Evolutionary conservation across 768 basidiomycete genomes (phyloP), one percentile per base, ranked within the genome.

Genomic region (Pleurotus tuoliensis): DNA sequence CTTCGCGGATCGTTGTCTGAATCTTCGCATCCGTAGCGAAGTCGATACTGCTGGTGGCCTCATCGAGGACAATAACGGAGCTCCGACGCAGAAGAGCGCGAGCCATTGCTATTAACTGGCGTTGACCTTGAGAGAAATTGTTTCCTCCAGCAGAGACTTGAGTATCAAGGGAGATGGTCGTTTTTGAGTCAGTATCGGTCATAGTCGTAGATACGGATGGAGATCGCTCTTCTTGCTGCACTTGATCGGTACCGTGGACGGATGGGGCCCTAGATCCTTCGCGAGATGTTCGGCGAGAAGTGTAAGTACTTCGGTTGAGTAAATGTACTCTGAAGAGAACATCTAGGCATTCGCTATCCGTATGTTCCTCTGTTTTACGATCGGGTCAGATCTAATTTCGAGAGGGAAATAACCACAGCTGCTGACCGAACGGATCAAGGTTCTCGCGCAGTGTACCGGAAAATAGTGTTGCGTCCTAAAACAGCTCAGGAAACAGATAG

Each of bases 61-160:
- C 90, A 60, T 91, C 92, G 39, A 92, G 73, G 13, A 93, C 81
- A 50, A 93, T 85, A 60, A 93, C 82, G 11, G 84, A 72, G 64
- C 85, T 90, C 5, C 82, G 79, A 15, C 89, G 75, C 27, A 92
- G 74, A 18, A 93, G 73, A 0, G 92, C 90, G 4, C 92, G 80
- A 0, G 91, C 92, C 87, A 93, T 88, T 1, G 90, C 87, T 53
- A 94, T 88, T 13, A 93, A 73, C 63, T 98, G 94, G 8, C 93
- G 70, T 66, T 98, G 94, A 8, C 95, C 94, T 58, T 94, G 91
- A 1, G 91, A 94, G 69, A 97, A 95, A 73, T 97, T 96, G 27
- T 84, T 78, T 0, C 94, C 94, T 0, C 93, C 93, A 0, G 90
- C 79, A 0, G 91, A 91, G 7, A 96, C 88, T 58, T 88, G 84